Conservation (phyloP, 345 rosid species). For the Corchorus capsularis region DNA sequence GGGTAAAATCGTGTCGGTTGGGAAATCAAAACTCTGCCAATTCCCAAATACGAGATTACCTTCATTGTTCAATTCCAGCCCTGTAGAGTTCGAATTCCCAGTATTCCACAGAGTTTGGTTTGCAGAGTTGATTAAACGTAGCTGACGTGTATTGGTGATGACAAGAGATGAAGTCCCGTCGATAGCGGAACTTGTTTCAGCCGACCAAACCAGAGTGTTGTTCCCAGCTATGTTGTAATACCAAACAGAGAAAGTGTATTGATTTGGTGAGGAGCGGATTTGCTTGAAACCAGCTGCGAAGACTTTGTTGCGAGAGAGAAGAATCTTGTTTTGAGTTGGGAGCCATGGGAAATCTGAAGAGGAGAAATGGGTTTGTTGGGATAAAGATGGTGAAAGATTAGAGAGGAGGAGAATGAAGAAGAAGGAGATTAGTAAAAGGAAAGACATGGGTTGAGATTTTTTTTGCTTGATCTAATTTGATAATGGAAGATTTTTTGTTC, state of each 20-base stretch:
- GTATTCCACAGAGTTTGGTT: conserved; percentile 32
- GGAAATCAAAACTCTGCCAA: conserved; percentile 46
- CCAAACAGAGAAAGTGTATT: conserved; percentile 55
- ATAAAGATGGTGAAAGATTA: conserved; percentile 18
- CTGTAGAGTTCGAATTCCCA: conserved; percentile 31
- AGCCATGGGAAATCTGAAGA: conserved; percentile 44
- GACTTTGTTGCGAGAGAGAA: conserved; percentile 45
- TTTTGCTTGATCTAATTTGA: neutral
- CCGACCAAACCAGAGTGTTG: conserved; percentile 48
- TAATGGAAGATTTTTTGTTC: neutral
- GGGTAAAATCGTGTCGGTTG: conserved; percentile 55
- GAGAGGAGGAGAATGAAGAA: conserved; percentile 23
- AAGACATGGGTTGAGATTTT: conserved; percentile 29
- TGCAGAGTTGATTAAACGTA: conserved; percentile 34
- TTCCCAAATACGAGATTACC: conserved; percentile 48
- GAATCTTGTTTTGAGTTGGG: conserved; percentile 39
- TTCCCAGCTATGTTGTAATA: conserved; percentile 29
- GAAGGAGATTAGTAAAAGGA: conserved; percentile 20
- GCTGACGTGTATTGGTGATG: conserved; percentile 33
- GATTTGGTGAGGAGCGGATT: conserved; percentile 21
- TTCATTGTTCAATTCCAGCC: conserved; percentile 29
- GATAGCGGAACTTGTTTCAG: conserved; percentile 24
- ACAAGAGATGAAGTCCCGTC: conserved; percentile 24
- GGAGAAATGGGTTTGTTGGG: conserved; percentile 40
- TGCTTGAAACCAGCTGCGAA: conserved; percentile 61